These are phyloP conservation scores for Exophiala sp. DNA, from an alignment of 2,329 filamentous ascomycete species.

Conservation along the genomic window DNA sequence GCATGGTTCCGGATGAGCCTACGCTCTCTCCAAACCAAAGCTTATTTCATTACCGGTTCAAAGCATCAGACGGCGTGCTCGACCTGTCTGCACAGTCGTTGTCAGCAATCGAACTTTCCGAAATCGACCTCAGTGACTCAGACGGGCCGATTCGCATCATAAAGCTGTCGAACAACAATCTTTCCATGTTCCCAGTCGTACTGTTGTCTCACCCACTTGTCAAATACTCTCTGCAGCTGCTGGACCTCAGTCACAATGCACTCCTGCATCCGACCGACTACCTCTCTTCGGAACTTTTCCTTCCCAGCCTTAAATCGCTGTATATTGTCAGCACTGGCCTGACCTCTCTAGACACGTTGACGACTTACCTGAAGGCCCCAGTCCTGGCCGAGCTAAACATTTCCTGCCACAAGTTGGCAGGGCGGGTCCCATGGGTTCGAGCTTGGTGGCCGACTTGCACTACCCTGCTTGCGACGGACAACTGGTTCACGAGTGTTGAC, in stretches of 20 bases:
- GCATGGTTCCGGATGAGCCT: not conserved
- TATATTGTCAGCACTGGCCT: slow-evolving; percentile 73
- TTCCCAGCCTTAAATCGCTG: slow-evolving; percentile 73
- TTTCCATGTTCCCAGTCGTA: slow-evolving; percentile 63
- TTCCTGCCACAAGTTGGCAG: slow-evolving; percentile 74
- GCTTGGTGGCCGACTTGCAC: slow-evolving; percentile 66
- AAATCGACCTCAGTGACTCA: slow-evolving; percentile 47
- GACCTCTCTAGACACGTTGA: slow-evolving; percentile 64
- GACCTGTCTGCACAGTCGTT: slow-evolving; percentile 59
- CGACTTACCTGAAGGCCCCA: slow-evolving; percentile 67
- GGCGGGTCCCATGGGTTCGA: slow-evolving; percentile 63
- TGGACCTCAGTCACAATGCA: slow-evolving; percentile 74
- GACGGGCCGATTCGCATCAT: slow-evolving; percentile 43
- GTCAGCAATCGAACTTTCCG: slow-evolving; percentile 52
- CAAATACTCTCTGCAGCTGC: slow-evolving; percentile 60
- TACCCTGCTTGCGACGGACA: slow-evolving; percentile 72
- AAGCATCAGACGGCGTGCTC: slow-evolving; percentile 45
- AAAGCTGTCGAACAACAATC: slow-evolving; percentile 69
- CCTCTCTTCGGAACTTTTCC: slow-evolving; percentile 61
- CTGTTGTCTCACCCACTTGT: slow-evolving; percentile 66
- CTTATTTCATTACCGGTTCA: slow-evolving; percentile 4
- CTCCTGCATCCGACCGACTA: slow-evolving; percentile 60
- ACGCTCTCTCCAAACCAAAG: not conserved
- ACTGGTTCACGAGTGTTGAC: slow-evolving; percentile 69
- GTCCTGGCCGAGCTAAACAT: slow-evolving; percentile 73